phyloP scores from a whole-genome alignment of 768 basidiomycete genomes.

The Termitomyces sp. region DNA sequence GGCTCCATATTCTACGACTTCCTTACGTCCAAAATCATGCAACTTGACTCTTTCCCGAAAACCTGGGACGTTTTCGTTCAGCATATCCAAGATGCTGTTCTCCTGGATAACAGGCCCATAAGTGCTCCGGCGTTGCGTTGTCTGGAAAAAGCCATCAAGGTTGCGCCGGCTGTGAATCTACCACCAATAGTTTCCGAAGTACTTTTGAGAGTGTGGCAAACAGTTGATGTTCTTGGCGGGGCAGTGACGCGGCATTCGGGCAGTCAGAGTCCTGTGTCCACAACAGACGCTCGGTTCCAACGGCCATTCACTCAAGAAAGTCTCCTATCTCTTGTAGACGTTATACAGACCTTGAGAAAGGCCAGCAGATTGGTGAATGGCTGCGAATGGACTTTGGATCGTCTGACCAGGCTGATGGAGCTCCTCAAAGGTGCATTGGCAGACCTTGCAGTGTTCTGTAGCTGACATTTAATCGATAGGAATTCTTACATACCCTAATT shows the following conservation, averaged over 20 bases:
- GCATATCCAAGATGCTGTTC: slow-evolving; percentile 66
- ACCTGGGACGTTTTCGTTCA: slow-evolving; percentile 74
- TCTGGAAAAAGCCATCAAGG: slow-evolving; percentile 72
- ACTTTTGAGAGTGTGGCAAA: slow-evolving; percentile 64
- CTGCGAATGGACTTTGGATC: slow-evolving; percentile 61
- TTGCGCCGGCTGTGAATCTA: slow-evolving; percentile 40
- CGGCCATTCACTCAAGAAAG: slow-evolving; percentile 79
- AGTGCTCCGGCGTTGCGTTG: slow-evolving; percentile 84
- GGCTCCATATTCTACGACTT: slow-evolving; percentile 84
- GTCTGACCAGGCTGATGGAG: slow-evolving; percentile 63
- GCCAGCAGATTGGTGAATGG: slow-evolving; percentile 43
- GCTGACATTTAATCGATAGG: slow-evolving; percentile 31
- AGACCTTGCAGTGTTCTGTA: background rate
- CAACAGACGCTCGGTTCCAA: slow-evolving; percentile 18
- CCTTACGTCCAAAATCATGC: slow-evolving; percentile 66
- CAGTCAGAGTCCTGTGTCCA: slow-evolving; percentile 10
- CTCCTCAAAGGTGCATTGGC: slow-evolving; percentile 63
- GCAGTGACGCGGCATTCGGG: slow-evolving; percentile 34
- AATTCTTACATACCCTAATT: slow-evolving; percentile 72
- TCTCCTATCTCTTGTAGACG: slow-evolving; percentile 74
- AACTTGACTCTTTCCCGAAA: slow-evolving; percentile 60
- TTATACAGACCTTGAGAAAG: slow-evolving; percentile 55
- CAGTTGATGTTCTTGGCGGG: slow-evolving; percentile 62
- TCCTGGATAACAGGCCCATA: slow-evolving; percentile 61
- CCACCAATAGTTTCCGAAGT: slow-evolving; percentile 38